Percentiles rank a stretch among this genome's conserved stretches.
These are phyloP conservation scores for Alloteropsis semialata DNA, from an alignment of 176 grass and related monocot genomes.

Conservation along the genomic window DNA sequence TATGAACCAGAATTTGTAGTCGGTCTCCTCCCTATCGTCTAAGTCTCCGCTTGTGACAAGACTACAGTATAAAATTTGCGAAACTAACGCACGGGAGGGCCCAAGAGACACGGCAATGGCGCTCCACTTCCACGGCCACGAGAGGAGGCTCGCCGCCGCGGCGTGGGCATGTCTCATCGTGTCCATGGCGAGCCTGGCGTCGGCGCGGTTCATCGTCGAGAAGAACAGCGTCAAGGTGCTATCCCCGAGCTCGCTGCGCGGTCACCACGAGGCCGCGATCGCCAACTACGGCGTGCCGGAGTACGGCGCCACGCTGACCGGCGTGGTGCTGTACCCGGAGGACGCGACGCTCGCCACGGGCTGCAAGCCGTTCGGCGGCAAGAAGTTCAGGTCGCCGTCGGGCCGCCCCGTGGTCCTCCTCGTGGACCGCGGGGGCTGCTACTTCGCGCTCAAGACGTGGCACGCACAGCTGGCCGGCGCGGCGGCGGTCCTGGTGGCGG, in stretches of 20 bases:
- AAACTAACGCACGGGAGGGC: neutral
- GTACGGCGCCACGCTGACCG: constrained; percentile 75
- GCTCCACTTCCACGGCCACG: neutral
- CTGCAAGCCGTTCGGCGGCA: constrained; percentile 41
- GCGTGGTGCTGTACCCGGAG: constrained; percentile 67
- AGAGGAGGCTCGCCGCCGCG: constrained; percentile 7
- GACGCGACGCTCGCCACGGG: constrained; percentile 34
- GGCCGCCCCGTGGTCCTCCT: constrained; percentile 74
- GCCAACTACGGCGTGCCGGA: constrained; percentile 93
- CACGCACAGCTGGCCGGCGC: constrained; percentile 76
- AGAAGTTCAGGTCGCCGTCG: constrained; percentile 47
- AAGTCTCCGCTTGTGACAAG: constrained; percentile 29
- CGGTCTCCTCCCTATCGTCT: constrained; percentile 38
- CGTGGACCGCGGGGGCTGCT: constrained; percentile 91
- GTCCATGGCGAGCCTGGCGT: constrained; percentile 19
- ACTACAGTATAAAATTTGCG: neutral
- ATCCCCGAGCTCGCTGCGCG: constrained; percentile 50
- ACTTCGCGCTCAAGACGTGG: constrained; percentile 96
- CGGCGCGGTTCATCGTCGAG: constrained; percentile 76
- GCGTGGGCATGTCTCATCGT: constrained; percentile 22
- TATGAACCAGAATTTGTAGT: neutral
- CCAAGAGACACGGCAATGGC: constrained; percentile 26
- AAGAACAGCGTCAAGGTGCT: constrained; percentile 71
- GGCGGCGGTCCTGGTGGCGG: constrained; percentile 78
- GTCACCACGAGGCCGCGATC: constrained; percentile 65